phyloP scores from a whole-genome alignment of 106 monocot species.

The Dioscorea dumetorum region DNA sequence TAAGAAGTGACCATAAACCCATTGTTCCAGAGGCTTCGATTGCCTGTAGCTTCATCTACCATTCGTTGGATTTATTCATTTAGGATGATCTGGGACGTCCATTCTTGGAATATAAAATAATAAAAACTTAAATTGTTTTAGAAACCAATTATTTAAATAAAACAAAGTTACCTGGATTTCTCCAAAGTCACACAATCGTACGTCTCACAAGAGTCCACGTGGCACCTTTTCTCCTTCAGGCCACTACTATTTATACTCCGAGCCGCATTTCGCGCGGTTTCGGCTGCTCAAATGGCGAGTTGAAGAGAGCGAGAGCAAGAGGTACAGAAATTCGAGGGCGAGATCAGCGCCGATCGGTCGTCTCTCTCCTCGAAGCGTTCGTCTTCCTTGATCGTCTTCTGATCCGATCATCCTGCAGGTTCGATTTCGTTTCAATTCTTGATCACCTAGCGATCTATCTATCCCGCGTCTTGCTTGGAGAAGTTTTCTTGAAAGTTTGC shows the following conservation, averaged over 20 bases:
- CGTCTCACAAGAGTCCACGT: too few relatives aligned
- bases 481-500: neutral
- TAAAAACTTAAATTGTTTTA: too few relatives aligned
- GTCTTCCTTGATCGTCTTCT: neutral
- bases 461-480: neutral
- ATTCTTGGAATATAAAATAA: neutral
- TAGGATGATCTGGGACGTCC: neutral
- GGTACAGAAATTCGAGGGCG: neutral
- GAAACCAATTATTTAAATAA: neutral
- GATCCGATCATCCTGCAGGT: neutral
- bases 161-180: neutral
- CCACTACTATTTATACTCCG: neutral
- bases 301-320: neutral
- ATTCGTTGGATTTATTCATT: neutral
- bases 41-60: neutral
- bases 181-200: neutral
- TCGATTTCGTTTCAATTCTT: neutral
- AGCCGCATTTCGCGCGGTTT: neutral
- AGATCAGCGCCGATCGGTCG: neutral
- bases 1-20: neutral
- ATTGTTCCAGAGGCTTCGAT: neutral
- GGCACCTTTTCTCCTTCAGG: too few relatives aligned
- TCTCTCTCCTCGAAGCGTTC: neutral
- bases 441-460: neutral
- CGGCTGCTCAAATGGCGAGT: neutral